Evolutionary conservation across 345 rosid species (phyloP), one percentile per base, ranked within the genome.

Genomic region (Cardamine resedifolia): DNA sequence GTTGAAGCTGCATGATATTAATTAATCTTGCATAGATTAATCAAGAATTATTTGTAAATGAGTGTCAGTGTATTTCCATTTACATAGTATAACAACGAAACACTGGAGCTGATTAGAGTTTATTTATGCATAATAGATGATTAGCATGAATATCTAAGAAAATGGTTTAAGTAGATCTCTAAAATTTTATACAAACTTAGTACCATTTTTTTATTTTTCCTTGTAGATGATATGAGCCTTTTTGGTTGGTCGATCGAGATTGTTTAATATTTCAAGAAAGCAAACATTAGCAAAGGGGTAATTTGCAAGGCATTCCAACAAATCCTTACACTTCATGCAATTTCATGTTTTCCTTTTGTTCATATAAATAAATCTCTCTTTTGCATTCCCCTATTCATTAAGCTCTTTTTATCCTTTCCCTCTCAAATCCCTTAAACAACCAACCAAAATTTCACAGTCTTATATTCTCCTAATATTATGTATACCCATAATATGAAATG

Each of bases 241-340:
- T 67, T 36, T 60, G 81, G 70, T 72, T 15, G 77, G 81, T 72
- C 36, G 73, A 66, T 41, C 6, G 34, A 33, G 43, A 44, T 69
- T 24, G 68, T 63, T 56, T 43, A 47, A 70, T 64, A 56, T 28
- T 30, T 6, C 10, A 23, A 16, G 58, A 67, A 78, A 72, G 67
- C 64, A 59, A 77, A 66, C 58, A 34, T 44, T 65, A 43, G 16
- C 79, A 64, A 76, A 79, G 85, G 85, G 93, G n/a, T 93, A 84
- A 82, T 88, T 88, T 93, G 93, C 85, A 93, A 93, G 98, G 48
- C 90, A 90, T 84, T 87, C 82, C 70, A 90, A 76, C 86, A 76
- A 56, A 86, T 64, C 77, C 93, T 80, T 93, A 64, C 83, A 80
- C 96, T 87, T 90, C 87, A 78, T 78, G 68, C 75, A 87, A 85